These are phyloP conservation scores for Annulohypoxylon moriforme DNA, from an alignment of 495 filamentous ascomycete genomes.

Conservation along the genomic window DNA sequence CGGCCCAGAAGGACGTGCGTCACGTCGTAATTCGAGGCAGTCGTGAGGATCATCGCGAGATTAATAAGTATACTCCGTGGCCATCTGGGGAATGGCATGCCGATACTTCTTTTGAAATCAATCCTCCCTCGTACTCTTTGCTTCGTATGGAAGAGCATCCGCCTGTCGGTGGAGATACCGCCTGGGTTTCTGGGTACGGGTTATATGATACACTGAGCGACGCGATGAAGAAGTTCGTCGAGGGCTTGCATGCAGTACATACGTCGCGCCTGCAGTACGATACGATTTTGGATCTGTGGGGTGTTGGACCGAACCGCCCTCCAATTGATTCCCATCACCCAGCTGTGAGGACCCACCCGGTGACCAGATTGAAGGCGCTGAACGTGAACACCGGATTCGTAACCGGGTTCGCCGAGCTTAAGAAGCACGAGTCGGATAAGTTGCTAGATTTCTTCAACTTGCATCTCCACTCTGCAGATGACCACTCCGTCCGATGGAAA, in stretches of 20 bases:
- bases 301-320: slow-evolving; percentile 58
- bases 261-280: slow-evolving; percentile 62
- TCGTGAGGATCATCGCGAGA: slow-evolving; percentile 46
- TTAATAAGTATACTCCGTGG: slow-evolving; percentile 46
- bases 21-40: slow-evolving; percentile 43
- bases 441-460: slow-evolving; percentile 63
- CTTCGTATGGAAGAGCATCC: slow-evolving; percentile 68
- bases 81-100: slow-evolving; percentile 61
- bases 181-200: slow-evolving; percentile 64
- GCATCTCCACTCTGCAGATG: slow-evolving; percentile 65
- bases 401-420: slow-evolving; percentile 65
- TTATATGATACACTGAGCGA: slow-evolving; percentile 63
- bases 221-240: slow-evolving; percentile 59
- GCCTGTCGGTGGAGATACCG: slow-evolving; percentile 64
- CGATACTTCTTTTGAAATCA: slow-evolving; percentile 65
- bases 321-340: slow-evolving; percentile 67
- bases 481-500: slow-evolving; percentile 65
- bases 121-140: slow-evolving; percentile 63
- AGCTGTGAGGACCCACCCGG: slow-evolving; percentile 65
- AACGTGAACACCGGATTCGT: slow-evolving; percentile 64
- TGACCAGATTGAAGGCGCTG: slow-evolving; percentile 63
- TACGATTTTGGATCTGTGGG: slow-evolving; percentile 61
- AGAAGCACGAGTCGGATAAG: slow-evolving; percentile 65
- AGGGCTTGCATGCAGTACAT: slow-evolving; percentile 63
- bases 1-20: slow-evolving; percentile 60